These are phyloP conservation scores for Lojkania enalia DNA, from an alignment of 2,329 filamentous ascomycete species.

Conservation along the genomic window DNA sequence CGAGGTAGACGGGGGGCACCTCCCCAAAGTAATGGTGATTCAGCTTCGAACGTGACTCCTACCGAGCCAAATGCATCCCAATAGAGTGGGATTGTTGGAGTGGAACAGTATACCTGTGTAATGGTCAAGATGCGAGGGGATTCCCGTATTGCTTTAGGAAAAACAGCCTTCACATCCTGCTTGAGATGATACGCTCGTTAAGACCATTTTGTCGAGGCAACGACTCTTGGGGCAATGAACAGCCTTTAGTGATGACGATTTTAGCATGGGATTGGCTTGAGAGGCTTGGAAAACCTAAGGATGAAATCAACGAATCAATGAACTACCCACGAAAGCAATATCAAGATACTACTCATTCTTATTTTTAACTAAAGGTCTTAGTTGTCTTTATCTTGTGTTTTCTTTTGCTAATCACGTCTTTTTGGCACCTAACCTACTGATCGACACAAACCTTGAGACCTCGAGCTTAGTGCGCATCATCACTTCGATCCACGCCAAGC, in stretches of 20 bases:
- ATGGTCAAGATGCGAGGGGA: slow-evolving; percentile 2
- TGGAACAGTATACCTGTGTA: neutral
- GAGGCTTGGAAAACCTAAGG: neutral
- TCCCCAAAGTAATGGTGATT: slow-evolving; percentile 9
- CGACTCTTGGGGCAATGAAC: neutral
- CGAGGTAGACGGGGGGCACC: slow-evolving; percentile 37
- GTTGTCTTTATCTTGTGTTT: neutral
- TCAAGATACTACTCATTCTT: neutral
- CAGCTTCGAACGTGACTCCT: neutral
- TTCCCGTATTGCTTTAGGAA: neutral
- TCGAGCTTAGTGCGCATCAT: slow-evolving; percentile 4
- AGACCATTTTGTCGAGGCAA: neutral
- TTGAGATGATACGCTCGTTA: neutral
- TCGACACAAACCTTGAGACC: neutral
- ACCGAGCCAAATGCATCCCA: slow-evolving; percentile 3
- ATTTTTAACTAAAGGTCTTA: neutral
- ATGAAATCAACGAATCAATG: neutral
- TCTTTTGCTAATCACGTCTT: neutral
- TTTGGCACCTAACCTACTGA: neutral
- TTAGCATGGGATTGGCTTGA: neutral
- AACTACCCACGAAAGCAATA: neutral
- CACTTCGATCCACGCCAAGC: neutral
- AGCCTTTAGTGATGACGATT: neutral
- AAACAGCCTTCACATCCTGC: neutral
- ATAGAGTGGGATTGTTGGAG: slow-evolving; percentile 5